These are phyloP conservation scores for Tricholoma matsutake DNA, from an alignment of 768 basidiomycete species.

Conservation along the genomic window DNA sequence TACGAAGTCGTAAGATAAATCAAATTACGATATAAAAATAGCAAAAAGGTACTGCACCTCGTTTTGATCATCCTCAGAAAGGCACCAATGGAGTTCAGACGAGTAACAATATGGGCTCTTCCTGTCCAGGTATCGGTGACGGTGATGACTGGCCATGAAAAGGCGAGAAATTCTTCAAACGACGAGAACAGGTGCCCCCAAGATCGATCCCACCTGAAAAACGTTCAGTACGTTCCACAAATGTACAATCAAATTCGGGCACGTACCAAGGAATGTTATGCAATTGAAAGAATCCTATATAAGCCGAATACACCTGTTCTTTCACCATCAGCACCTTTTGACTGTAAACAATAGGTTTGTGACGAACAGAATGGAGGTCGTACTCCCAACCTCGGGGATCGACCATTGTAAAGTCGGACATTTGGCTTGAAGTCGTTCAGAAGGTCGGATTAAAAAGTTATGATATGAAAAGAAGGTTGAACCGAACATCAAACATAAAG, in stretches of 20 bases:
- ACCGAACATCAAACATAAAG: neutral
- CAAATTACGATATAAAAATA: neutral
- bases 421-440: conserved; percentile 19
- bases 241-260: conserved; percentile 39
- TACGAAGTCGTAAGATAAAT: too few relatives aligned
- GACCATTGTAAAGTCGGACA: conserved; percentile 72
- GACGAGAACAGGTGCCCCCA: conserved; percentile 80
- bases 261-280: conserved; percentile 64
- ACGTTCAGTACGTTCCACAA: conserved; percentile 23
- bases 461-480: neutral
- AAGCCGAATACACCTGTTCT: conserved; percentile 61
- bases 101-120: conserved; percentile 77
- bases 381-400: conserved; percentile 79
- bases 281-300: conserved; percentile 75
- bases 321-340: conserved; percentile 5
- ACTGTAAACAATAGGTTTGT: neutral
- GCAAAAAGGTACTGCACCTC: conserved; percentile 39
- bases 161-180: conserved; percentile 75
- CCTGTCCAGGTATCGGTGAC: conserved; percentile 73
- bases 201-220: conserved; percentile 67
- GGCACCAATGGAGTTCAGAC: conserved; percentile 63
- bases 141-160: conserved; percentile 81
- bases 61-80: conserved; percentile 88
- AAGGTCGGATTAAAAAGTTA: neutral
- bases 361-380: conserved; percentile 71